phyloP scores from a whole-genome alignment of 768 basidiomycete species.

The Leccinum subgranulosum region DNA sequence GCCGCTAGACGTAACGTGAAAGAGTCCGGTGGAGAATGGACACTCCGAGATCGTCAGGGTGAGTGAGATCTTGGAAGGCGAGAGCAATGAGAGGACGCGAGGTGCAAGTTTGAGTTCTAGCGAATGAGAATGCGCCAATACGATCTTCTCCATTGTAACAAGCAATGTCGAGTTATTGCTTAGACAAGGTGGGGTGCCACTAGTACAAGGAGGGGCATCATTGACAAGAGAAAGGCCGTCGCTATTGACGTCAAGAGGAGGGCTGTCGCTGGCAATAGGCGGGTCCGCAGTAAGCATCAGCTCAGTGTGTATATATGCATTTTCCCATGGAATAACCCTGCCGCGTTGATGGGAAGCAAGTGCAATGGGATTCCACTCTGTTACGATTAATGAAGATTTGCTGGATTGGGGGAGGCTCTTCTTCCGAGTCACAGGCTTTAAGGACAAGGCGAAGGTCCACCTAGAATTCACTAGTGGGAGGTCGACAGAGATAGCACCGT shows the following conservation, averaged over 20 bases:
- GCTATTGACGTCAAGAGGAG: neutral
- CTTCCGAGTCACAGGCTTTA: too few relatives aligned
- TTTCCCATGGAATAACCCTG: constrained; percentile 6
- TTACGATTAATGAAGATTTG: too few relatives aligned
- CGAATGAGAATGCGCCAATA: constrained; percentile 2
- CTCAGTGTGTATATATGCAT: constrained; percentile 12
- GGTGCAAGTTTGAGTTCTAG: neutral
- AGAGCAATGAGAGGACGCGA: neutral
- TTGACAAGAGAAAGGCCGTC: neutral
- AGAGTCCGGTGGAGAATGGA: constrained; percentile 16
- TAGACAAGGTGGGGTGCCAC: neutral
- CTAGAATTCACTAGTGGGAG: constrained; percentile 12
- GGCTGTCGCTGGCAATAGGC: neutral
- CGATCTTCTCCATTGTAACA: neutral
- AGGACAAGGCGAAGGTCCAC: constrained; percentile 15
- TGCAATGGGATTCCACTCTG: neutral
- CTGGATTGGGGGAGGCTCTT: neutral
- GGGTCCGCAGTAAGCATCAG: neutral
- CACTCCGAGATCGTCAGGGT: constrained; percentile 13
- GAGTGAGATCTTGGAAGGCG: constrained; percentile 5
- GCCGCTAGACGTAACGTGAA: neutral
- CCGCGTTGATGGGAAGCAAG: constrained; percentile 10
- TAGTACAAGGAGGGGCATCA: neutral
- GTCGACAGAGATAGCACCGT: neutral
- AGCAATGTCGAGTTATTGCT: neutral